Percentiles rank a stretch among this genome's conserved stretches.
phyloP scores from a whole-genome alignment of 1,284 basidiomycete genomes.

The Austroboletus novae-zelandiae region DNA sequence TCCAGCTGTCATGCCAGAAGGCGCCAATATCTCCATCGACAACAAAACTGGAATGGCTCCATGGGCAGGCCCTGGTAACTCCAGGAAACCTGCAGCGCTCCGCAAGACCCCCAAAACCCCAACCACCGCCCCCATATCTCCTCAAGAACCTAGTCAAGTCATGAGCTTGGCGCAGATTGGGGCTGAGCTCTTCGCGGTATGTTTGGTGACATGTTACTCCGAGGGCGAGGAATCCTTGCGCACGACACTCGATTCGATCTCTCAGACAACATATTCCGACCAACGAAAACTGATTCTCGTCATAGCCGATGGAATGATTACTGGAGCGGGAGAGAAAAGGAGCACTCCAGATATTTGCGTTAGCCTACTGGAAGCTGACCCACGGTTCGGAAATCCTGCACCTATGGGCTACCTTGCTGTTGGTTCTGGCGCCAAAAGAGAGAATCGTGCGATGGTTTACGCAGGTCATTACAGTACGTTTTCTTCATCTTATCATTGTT shows the following conservation, averaged over 20 bases:
- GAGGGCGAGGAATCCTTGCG: constrained; percentile 93
- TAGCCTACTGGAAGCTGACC: constrained; percentile 87
- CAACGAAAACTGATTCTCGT: constrained; percentile 90
- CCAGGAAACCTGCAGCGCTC: constrained; percentile 49
- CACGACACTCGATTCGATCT: constrained; percentile 92
- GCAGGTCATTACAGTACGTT: constrained; percentile 95
- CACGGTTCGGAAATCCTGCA: constrained; percentile 92
- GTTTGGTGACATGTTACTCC: constrained; percentile 96
- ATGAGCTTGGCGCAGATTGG: constrained; percentile 88
- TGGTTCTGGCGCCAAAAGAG: constrained; percentile 83
- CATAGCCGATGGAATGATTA: constrained; percentile 99
- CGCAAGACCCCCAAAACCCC: constrained; percentile 37
- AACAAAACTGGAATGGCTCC: constrained; percentile 90
- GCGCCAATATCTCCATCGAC: constrained; percentile 88
- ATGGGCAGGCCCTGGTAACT: constrained; percentile 66
- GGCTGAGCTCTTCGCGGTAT: constrained; percentile 91
- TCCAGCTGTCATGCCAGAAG: constrained; percentile 94
- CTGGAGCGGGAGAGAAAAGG: constrained; percentile 90
- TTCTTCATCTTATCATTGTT: constrained; percentile 1
- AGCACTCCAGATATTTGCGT: constrained; percentile 98
- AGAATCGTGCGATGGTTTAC: constrained; percentile 98
- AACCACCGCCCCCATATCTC: constrained; percentile 47
- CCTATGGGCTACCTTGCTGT: constrained; percentile 96
- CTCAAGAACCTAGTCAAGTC: constrained; percentile 53
- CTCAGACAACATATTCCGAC: constrained; percentile 88